Base-by-base conservation (phyloP, 257 asterid genomes). In the Echium plantagineum region DNA sequence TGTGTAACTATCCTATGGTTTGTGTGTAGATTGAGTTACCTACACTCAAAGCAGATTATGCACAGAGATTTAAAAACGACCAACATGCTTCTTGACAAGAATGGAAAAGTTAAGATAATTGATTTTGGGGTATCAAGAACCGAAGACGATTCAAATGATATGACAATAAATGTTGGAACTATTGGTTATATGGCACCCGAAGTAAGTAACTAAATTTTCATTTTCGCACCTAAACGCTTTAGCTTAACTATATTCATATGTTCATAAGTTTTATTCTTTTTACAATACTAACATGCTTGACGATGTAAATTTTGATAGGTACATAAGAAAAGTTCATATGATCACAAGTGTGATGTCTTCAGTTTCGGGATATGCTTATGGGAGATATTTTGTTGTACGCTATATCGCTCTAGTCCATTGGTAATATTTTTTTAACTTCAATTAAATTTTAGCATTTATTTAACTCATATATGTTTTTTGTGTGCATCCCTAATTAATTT, bases 311-410 rank as follows among this genome's bases (percentile, higher is more conserved):
- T 0, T 46, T 55, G 7, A 1, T 21, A 64, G 63, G 71, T 56
- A 19, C 28, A 31, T 2, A 4, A 0, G 0, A 54, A 52, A 8
- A 8, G 19, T 1, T 51, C 26, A 8, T 68, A 71, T 46, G 42
- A 71, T 18, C 80, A 67, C 21, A 71, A 71, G 42, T 75, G 77
- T 35, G 77, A 75, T 1, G 67, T 75, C 1, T 75, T 59, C 54
- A 68, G 75, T 47, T 75, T 68, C 20, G 77, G 72, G 1, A 75
- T 75, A 5, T 75, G 74, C 35, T 24, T 75, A 9, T 75, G 72
- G 72, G 77, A 75, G 22, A 64, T 75, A 5, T 62, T 55, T 21
- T 22, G 66, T 13, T 68, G 59, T 9, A 21, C 46, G 13, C 24
- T 63, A 2, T 35, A 35, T 47, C 46, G 21, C 17, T 13, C 12